Base-by-base conservation (phyloP, 108 stramenopile species). In the Nitzschia inconspicua region DNA sequence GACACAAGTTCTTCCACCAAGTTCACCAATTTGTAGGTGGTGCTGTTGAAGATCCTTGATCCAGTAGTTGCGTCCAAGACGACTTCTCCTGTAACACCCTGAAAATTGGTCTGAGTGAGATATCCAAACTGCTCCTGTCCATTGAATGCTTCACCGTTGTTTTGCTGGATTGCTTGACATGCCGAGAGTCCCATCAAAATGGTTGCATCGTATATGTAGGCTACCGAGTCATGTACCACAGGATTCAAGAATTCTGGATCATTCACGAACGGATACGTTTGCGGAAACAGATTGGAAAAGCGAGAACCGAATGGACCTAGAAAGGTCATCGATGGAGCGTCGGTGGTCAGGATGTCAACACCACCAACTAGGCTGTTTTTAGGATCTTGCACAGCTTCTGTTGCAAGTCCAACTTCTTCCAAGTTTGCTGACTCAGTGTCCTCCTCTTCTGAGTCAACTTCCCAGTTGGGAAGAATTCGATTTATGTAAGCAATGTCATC, bases 141-240 rank as follows among this genome's bases (percentile, higher is more conserved):
- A 46, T 8, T 46, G 22, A 46, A 46, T 13, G 16, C 19, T 20
- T 16, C 22, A 16, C 44, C 44, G 22, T 46, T 18, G 8, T 16
- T 20, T 46, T 8, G 9, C 37, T 20, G 8, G 16, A 18, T 1
- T 46, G n/a, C 44, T 9, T 16, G 16, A 47, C 82, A 83, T 14
- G 75, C 78, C 6, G 76, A 55, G 3, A 83, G 42, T 10, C 82
- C 82, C 19, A 77, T 19, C 11, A 62, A 63, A 39, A 79, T 70
- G 19, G 65, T 48, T 28, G 82, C 60, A 65, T 83, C 82, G 54
- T 75, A 83, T 14, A 68, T 28, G 29, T 79, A 65, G 3, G 62
- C 51, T 9, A 47, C 27, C 40, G 53, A 20, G 30, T 31, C 30
- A n/a, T 32, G 48, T 47, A 10, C 8, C 7, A 57, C 40, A 7